Evolutionary conservation across 2,329 filamentous ascomycete species (phyloP), one percentile per base, ranked within the genome.

Genomic region (Verticillium isaacii): DNA sequence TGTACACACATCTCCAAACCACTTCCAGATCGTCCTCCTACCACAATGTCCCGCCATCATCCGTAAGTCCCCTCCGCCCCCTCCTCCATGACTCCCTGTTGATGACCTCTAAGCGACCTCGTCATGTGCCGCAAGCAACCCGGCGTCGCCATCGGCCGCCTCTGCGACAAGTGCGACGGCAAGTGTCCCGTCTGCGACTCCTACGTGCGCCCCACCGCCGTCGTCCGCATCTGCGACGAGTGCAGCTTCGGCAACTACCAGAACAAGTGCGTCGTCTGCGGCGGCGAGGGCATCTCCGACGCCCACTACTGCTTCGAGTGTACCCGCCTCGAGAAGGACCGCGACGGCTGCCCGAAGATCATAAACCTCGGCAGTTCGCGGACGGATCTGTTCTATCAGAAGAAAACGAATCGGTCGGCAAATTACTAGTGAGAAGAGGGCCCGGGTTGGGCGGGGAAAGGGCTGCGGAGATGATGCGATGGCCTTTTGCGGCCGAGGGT

Each of bases 291-390:
- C 34, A 99, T 99, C 75, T 95, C 91, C 37, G 95, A 99, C 75
- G 95, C 95, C 58, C 98, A 98, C 78, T 99, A 99, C 82, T 99
- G 95, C 82, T 98, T 98, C 74, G 95, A 99, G 79, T 99, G 95
- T 76, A 99, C 95, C 63, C 86, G 95, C 8, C 80, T 99, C 17
- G 95, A 99, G 76, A 99, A 98, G 79, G 95, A 99, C 74, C 84
- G 95, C 64, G 95, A 99, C 74, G 95, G 95, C 2, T 99, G 95
- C 77, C 95, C 95, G 60, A 99, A 99, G 86, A 99, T 99, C 77
- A 98, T 99, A 74, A 99, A 99, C 74, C 79, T 99, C 73, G 95
- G 95, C 52, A 96, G 91, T 82, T 95, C 90, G 63, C 88, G 95
- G 78, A 99, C 95, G 72, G 95, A 99, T 84, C 83, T 87, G 63